These are phyloP conservation scores for Magnusiomyces suaveolens DNA, from an alignment of 1,139 yeast species.

Conservation along the genomic window DNA sequence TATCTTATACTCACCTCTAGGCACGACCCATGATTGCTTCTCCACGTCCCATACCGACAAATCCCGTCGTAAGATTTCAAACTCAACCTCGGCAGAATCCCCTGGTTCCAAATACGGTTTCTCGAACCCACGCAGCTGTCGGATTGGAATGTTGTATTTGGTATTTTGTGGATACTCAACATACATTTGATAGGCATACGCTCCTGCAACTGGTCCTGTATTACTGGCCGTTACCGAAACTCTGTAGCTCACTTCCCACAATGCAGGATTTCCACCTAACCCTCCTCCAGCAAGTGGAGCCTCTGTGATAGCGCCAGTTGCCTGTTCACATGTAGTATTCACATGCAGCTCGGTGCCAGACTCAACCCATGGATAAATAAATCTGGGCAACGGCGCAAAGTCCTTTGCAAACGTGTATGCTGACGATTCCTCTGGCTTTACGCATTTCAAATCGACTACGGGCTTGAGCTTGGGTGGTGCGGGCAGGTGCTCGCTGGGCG, in stretches of 20 bases:
- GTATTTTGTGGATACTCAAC: slow-evolving; percentile 43
- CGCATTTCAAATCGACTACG: neutral
- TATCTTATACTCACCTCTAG: slow-evolving; percentile 47
- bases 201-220: slow-evolving; percentile 44
- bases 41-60: slow-evolving; percentile 50
- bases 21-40: slow-evolving; percentile 53
- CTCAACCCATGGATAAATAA: slow-evolving; percentile 28
- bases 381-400: slow-evolving; percentile 17
- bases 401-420: slow-evolving; percentile 46
- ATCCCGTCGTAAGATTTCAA: slow-evolving; percentile 46
- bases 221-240: slow-evolving; percentile 44
- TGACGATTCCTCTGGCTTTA: slow-evolving; percentile 27
- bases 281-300: slow-evolving; percentile 48
- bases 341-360: slow-evolving; percentile 12
- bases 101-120: slow-evolving; percentile 45
- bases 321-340: slow-evolving; percentile 6
- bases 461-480: slow-evolving; percentile 32
- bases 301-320: slow-evolving; percentile 38
- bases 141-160: slow-evolving; percentile 38
- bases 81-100: slow-evolving; percentile 34
- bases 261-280: slow-evolving; percentile 43
- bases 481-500: slow-evolving; percentile 44
- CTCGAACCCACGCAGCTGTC: slow-evolving; percentile 50
- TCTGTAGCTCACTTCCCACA: slow-evolving; percentile 40
- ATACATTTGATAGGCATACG: slow-evolving; percentile 49